Percentiles rank a stretch among this genome's conserved stretches.
phyloP scores from a whole-genome alignment of 1,284 basidiomycete genomes.

The Cutaneotrichosporon cutaneum region DNA sequence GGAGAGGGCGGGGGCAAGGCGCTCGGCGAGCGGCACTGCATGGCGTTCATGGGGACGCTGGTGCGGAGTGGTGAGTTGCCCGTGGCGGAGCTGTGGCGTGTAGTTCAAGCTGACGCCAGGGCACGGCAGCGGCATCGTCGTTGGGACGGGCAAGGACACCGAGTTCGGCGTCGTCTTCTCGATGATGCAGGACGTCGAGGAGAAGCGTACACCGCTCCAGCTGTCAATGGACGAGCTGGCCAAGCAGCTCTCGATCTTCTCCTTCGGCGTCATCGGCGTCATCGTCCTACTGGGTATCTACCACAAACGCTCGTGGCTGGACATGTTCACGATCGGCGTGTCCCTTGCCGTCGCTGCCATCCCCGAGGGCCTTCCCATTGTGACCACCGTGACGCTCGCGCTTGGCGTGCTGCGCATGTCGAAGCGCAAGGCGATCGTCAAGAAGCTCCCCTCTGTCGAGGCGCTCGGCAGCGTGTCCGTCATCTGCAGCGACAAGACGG shows the following conservation, averaged over 20 bases:
- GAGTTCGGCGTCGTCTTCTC: constrained; percentile 96
- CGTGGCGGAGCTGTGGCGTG: background rate
- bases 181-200: constrained; percentile 98
- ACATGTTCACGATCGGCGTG: constrained; percentile 99
- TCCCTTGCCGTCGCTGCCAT: constrained; percentile 96
- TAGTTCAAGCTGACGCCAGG: constrained; percentile 56
- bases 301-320: constrained; percentile 86
- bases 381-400: constrained; percentile 94
- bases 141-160: constrained; percentile 83
- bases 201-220: constrained; percentile 90
- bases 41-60: constrained; percentile 95
- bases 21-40: constrained; percentile 81
- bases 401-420: constrained; percentile 93
- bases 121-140: constrained; percentile 80
- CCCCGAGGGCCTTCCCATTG: constrained; percentile 93
- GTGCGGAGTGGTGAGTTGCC: constrained; percentile 78
- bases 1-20: constrained; percentile 61
- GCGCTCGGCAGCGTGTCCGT: constrained; percentile 90
- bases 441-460: constrained; percentile 93
- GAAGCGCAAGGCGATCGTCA: constrained; percentile 91
- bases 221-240: constrained; percentile 96
- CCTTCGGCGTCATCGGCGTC: constrained; percentile 87
- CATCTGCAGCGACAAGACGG: constrained; percentile 97
- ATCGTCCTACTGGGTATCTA: constrained; percentile 88
- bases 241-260: constrained; percentile 82